phyloP scores from a whole-genome alignment of 805 yeast genomes.

The Wickerhamomyces silvicola region DNA sequence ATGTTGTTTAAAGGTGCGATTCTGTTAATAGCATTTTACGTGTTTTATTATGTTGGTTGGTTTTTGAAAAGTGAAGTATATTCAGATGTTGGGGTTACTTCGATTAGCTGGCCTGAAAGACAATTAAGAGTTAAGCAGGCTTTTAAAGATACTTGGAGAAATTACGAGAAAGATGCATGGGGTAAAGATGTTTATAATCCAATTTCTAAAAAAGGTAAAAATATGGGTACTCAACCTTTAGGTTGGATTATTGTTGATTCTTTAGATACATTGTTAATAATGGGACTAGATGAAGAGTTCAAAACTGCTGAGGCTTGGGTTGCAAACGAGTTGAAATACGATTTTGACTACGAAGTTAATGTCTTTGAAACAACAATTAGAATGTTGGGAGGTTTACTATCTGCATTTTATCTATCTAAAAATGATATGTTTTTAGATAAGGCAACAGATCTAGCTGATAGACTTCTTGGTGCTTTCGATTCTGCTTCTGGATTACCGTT shows the following conservation, averaged over 20 bases:
- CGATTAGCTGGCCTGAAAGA: conserved; percentile 35
- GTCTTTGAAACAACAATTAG: conserved; percentile 92
- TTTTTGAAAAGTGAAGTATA: conserved; percentile 13
- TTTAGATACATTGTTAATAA: conserved; percentile 72
- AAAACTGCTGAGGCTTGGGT: conserved; percentile 70
- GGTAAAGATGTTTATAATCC: conserved; percentile 79
- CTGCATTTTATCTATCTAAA: conserved; percentile 66
- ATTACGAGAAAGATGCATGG: conserved; percentile 73
- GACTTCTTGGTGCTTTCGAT: conserved; percentile 63
- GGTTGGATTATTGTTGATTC: conserved; percentile 95
- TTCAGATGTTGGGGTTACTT: conserved; percentile 5
- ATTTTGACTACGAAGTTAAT: conserved; percentile 68
- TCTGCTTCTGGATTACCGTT: conserved; percentile 67
- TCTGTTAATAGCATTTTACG: conserved; percentile 34
- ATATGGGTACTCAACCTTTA: conserved; percentile 75
- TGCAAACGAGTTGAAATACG: conserved; percentile 57
- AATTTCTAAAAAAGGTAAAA: conserved; percentile 49
- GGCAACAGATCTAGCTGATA: conserved; percentile 74
- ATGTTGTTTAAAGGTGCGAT: conserved; percentile 41
- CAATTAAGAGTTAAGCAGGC: conserved; percentile 57
- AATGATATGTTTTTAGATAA: conserved; percentile 70
- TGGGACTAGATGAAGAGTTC: conserved; percentile 57
- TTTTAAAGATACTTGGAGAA: conserved; percentile 71
- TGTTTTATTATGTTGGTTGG: conserved; percentile 28
- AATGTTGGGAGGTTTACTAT: conserved; percentile 88